phyloP scores from a whole-genome alignment of 495 filamentous ascomycete species.

The Melanomma pulvis-pyrius region DNA sequence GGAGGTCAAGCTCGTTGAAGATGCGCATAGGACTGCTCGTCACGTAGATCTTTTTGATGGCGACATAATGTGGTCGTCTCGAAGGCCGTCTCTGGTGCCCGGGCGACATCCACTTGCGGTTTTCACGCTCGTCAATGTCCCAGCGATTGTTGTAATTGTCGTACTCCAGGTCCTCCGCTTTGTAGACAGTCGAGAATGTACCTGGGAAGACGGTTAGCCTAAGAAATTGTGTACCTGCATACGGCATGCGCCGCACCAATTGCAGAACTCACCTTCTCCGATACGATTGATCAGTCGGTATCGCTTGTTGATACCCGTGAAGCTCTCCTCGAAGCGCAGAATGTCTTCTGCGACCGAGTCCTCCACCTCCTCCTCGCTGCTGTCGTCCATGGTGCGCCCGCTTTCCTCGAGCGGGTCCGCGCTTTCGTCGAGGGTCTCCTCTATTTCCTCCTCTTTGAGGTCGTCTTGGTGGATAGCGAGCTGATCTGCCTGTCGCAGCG shows the following conservation, averaged over 20 bases:
- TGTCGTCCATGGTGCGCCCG: conserved; percentile 41
- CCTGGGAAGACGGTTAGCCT: conserved; percentile 53
- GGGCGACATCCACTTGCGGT: conserved; percentile 63
- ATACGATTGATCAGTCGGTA: conserved; percentile 96
- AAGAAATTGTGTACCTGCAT: not conserved
- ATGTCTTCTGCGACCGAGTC: conserved; percentile 80
- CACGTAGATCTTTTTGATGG: conserved; percentile 98
- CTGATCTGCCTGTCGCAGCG: conserved; percentile 40
- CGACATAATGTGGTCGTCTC: conserved; percentile 62
- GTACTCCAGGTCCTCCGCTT: conserved; percentile 93
- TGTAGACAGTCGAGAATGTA: conserved; percentile 98
- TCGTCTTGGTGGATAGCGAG: conserved; percentile 52
- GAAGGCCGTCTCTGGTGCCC: conserved; percentile 46
- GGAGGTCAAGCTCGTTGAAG: conserved; percentile 92
- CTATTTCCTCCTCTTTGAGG: conserved; percentile 44
- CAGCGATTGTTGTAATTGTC: conserved; percentile 82
- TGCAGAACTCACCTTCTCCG: conserved; percentile 73
- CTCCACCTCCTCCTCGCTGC: conserved; percentile 62
- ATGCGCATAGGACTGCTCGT: conserved; percentile 92
- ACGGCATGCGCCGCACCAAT: conserved; percentile 28
- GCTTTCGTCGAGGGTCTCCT: conserved; percentile 51
- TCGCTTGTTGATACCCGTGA: conserved; percentile 76
- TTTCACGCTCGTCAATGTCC: conserved; percentile 72
- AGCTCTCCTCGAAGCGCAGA: conserved; percentile 75
- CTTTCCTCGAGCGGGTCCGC: conserved; percentile 47